Percentiles rank a stretch among this genome's conserved stretches.
Conservation (phyloP, 768 basidiomycete species). For the Hortiboletus campestris region DNA sequence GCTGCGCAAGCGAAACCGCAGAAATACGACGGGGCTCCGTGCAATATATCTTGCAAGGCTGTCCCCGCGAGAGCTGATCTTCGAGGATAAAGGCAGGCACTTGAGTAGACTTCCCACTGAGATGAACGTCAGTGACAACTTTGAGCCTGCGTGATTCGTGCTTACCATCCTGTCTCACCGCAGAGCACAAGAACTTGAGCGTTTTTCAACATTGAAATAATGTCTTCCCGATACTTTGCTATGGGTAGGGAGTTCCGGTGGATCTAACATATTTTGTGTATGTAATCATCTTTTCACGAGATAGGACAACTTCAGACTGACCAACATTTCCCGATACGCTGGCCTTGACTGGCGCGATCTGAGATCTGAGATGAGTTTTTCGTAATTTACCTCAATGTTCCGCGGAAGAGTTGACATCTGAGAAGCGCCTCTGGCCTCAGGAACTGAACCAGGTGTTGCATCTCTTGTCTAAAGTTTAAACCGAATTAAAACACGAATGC, state of each 20-base stretch:
- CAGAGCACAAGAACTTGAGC: conserved; percentile 88
- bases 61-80: conserved; percentile 77
- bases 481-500: background rate
- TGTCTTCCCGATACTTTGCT: conserved; percentile 72
- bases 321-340: conserved; percentile 87
- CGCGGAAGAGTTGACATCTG: conserved; percentile 3
- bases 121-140: conserved; percentile 4
- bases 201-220: conserved; percentile 63
- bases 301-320: conserved; percentile 39
- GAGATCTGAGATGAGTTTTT: conserved; percentile 59
- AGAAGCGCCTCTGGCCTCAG: conserved; percentile 17
- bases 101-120: conserved; percentile 95
- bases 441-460: conserved; percentile 16
- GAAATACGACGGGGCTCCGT: conserved; percentile 96
- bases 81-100: conserved; percentile 93
- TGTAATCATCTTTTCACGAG: background rate
- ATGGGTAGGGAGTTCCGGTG: conserved; percentile 85
- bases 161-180: conserved; percentile 74
- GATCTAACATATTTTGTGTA: conserved; percentile 38
- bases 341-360: conserved; percentile 56
- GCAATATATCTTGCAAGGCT: conserved; percentile 86
- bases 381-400: conserved; percentile 30
- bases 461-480: conserved; percentile 23
- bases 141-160: conserved; percentile 38
- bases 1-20: conserved; percentile 91